Evolutionary conservation across 441 rosid species (phyloP), one percentile per base, ranked within the genome.

Genomic region (Flueggea neowawraea): DNA sequence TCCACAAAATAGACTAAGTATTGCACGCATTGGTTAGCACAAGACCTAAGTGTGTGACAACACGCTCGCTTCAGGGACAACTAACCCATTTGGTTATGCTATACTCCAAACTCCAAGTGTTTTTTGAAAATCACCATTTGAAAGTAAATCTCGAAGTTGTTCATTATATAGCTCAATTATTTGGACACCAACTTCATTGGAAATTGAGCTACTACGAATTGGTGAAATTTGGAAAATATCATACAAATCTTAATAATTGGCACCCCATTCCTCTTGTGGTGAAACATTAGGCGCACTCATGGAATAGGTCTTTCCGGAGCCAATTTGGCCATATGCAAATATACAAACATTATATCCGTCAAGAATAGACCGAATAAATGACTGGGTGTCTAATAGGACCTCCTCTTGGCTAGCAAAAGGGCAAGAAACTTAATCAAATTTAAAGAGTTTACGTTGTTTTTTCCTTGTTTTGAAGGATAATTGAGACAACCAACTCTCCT

Each of bases 41-140:
- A n/a, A n/a, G n/a, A n/a, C n/a, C n/a, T n/a, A n/a, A n/a, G n/a
- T n/a, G n/a, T n/a, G n/a, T n/a, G n/a, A n/a, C n/a, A n/a, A n/a
- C n/a, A 75, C 54, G 65, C 70, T 68, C 50, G 79, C 79, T 49
- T 75, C 79, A 47, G 75, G 79, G 16, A 70, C 79, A 63, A 75
- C 75, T 52, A 75, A 58, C 22, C 79, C 75, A 57, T 75, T 75
- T 67, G 75, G 75, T 56, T 67, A 75, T 59, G 79, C 55, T 11
- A 64, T 71, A 62, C 48, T 75, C 75, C 79, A 75, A 70, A 75
- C 71, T 75, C 75, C 79, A 17, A 71, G 79, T 48, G 73, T 75
- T 67, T 31, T 75, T n/a, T 70, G 79, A 58, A 69, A 51, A 31
- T 73, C 75, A 63, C 64, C 56, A 43, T 47, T 66, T 12, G 69